Conservation (phyloP, 78 protist species). For the Trichosphaerium sp. region DNA sequence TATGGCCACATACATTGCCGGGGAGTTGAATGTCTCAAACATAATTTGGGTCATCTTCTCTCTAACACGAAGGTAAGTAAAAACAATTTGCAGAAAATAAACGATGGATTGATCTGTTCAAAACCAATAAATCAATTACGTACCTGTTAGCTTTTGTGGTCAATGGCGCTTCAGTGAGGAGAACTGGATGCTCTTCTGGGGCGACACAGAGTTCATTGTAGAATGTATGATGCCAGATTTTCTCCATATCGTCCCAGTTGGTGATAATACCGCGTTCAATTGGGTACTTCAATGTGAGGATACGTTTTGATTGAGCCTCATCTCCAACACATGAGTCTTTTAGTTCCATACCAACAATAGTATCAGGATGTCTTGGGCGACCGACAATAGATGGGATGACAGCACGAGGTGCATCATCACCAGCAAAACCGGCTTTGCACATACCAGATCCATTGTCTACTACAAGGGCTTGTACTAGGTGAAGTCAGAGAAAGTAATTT, state of each 20-base stretch:
- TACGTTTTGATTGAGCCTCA: conserved; percentile 67
- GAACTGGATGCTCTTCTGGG: no score
- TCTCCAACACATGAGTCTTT: conserved; percentile 76
- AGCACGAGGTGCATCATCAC: no score
- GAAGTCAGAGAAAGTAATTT: no score
- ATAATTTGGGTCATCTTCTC: conserved; percentile 81
- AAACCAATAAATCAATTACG: no score
- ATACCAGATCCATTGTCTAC: no score
- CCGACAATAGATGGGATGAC: conserved; percentile 75
- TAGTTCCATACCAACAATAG: conserved; percentile 21
- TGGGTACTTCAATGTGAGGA: conserved; percentile 48
- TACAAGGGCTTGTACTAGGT: no score
- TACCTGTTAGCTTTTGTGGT: conserved; percentile 84
- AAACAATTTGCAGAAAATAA: conserved; percentile 83
- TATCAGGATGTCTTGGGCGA: conserved; percentile 43
- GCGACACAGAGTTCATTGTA: no score
- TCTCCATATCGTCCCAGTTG: conserved; percentile 69
- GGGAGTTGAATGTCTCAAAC: conserved; percentile 91
- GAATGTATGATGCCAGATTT: no score
- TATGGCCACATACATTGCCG: conserved; percentile 49
- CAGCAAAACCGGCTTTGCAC: no score
- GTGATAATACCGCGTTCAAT: conserved; percentile 28
- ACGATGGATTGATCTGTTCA: conserved; percentile 85
- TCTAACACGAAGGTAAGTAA: conserved; percentile 80
- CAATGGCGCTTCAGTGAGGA: no score